These are phyloP conservation scores for Trichoderma oligosporum DNA, from an alignment of 2,329 filamentous ascomycete genomes.

Conservation along the genomic window DNA sequence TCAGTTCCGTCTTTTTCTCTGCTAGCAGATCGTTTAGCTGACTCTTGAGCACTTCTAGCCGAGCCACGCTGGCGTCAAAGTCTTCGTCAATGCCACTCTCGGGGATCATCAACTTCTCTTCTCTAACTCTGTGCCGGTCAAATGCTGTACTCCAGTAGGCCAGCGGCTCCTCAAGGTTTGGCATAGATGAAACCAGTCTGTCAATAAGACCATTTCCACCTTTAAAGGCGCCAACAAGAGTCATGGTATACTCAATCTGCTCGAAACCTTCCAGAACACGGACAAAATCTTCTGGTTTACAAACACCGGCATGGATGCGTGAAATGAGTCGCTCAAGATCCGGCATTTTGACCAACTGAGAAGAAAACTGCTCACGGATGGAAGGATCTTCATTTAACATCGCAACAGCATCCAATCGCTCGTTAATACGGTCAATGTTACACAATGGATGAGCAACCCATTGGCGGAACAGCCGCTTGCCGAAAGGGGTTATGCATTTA, in stretches of 20 bases:
- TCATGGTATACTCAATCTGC: slow-evolving; percentile 93
- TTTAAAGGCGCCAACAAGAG: slow-evolving; percentile 67
- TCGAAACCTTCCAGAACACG: slow-evolving; percentile 93
- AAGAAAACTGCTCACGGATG: slow-evolving; percentile 81
- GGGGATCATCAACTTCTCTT: slow-evolving; percentile 79
- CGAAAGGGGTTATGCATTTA: slow-evolving; percentile 92
- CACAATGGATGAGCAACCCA: slow-evolving; percentile 97
- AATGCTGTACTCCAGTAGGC: slow-evolving; percentile 90
- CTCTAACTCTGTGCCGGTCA: slow-evolving; percentile 72
- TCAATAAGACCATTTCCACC: slow-evolving; percentile 81
- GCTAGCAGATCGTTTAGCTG: slow-evolving; percentile 69
- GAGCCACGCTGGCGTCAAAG: slow-evolving; percentile 78
- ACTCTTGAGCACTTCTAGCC: slow-evolving; percentile 69
- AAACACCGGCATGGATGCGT: slow-evolving; percentile 86
- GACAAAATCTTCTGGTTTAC: slow-evolving; percentile 87
- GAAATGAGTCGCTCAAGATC: slow-evolving; percentile 93
- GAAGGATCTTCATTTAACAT: slow-evolving; percentile 79
- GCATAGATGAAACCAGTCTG: slow-evolving; percentile 79
- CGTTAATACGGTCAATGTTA: slow-evolving; percentile 83
- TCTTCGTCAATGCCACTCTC: slow-evolving; percentile 85
- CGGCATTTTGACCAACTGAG: slow-evolving; percentile 84
- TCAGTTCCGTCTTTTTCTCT: slow-evolving; percentile 67
- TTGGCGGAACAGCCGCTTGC: slow-evolving; percentile 90
- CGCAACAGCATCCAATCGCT: slow-evolving; percentile 89
- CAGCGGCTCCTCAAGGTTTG: slow-evolving; percentile 69